Evolutionary conservation across 306 rosid genomes (phyloP), one percentile per base, ranked within the genome.

Genomic region (Cicer cuneatum): DNA sequence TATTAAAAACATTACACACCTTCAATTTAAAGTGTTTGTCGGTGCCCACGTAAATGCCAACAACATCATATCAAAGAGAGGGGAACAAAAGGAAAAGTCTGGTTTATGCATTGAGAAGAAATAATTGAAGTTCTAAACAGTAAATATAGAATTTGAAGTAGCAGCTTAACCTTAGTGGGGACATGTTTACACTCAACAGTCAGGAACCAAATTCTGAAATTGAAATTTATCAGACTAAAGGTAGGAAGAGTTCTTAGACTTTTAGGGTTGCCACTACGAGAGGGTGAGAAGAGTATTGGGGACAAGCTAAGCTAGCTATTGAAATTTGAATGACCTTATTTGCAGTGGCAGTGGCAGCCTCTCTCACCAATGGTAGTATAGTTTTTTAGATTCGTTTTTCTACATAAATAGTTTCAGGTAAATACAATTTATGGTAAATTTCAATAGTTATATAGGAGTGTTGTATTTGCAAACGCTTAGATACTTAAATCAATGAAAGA

Each of bases 241-340:
- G 74, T 75, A 10, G 81, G 72, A 77, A 71, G 81, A 48, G 72
- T 71, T 71, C 75, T 75, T 75, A 79, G 86, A 83, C 76, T 79
- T 69, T 79, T 75, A 58, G 75, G 81, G 75, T 78, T 83, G n/a
- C 78, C 75, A 68, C n/a, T n/a, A n/a, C 63, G 6, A 29, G 5
- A 29, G 5, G 33, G 39, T 21, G 14, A 24, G 63, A 42, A 79
- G 78, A 79, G 65, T 59, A 59, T 81, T 58, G 71, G 74, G 81
- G 74, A 56, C 78, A 62, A 62, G 16, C 79, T 52, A 74, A 74
- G 11, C 60, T 47, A 73, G 69, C 46, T n/a, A 72, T 71, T 75
- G 48, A 83, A 83, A 70, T 64, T 72, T 83, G 45, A 78, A 57
- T 80, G 60, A 59, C 84, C 80, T 60, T 58, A 41, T 73, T 67